Conservation (phyloP, 345 rosid genomes). For the Litchi chinensis region DNA sequence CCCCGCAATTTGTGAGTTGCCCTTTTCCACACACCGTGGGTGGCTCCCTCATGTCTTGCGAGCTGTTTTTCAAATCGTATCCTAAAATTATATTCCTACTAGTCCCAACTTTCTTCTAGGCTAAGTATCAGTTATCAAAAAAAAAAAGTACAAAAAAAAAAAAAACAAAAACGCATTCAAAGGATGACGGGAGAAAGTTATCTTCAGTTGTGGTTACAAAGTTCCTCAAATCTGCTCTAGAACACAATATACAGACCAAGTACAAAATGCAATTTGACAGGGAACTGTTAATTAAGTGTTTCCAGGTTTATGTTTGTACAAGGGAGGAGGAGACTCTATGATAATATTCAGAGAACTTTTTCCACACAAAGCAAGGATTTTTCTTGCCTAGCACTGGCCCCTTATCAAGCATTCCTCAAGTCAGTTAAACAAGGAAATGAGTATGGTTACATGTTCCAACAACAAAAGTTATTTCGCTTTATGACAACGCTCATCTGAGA, state of each 20-base stretch:
- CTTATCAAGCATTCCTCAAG: neutral
- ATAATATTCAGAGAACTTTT: conserved; percentile 4
- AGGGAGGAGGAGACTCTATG: conserved; percentile 8
- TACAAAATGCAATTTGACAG: neutral
- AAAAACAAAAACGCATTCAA: neutral
- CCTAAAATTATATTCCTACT: too few relatives aligned
- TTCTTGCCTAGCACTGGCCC: conserved; percentile 16
- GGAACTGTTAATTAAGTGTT: neutral
- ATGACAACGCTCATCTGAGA: neutral
- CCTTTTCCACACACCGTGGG: too few relatives aligned
- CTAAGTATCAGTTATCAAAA: too few relatives aligned
- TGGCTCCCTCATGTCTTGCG: too few relatives aligned
- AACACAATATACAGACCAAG: conserved; percentile 2
- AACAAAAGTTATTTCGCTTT: conserved; percentile 10
- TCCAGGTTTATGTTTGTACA: conserved; percentile 31
- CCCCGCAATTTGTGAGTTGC: too few relatives aligned
- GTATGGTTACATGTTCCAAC: conserved; percentile 1
- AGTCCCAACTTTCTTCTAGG: too few relatives aligned
- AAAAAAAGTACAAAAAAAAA: neutral
- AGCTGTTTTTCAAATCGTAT: too few relatives aligned
- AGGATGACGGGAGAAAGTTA: neutral
- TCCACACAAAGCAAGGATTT: conserved; percentile 7
- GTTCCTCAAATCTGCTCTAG: conserved; percentile 7
- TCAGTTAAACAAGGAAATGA: conserved; percentile 25
- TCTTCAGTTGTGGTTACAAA: conserved; percentile 7